Conservation (phyloP, 805 yeast species). For the Candida saitoana region DNA sequence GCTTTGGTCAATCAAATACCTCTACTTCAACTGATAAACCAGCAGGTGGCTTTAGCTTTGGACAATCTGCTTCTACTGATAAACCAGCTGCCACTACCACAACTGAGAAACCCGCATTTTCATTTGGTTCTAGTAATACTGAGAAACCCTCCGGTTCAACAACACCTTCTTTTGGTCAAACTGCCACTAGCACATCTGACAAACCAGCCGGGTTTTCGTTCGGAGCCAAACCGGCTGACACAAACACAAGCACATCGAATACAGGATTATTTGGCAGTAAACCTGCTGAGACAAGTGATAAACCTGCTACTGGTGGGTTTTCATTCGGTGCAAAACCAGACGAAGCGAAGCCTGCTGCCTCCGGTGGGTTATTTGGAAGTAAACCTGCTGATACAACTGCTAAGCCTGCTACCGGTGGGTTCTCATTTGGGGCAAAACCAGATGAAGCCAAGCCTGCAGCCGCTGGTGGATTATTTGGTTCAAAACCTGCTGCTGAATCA, state of each 20-base stretch:
- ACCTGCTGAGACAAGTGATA: constrained; percentile 5
- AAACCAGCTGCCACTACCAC: constrained; percentile 12
- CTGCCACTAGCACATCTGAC: constrained; percentile 1
- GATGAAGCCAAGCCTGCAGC: constrained; percentile 10
- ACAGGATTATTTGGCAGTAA: constrained; percentile 7
- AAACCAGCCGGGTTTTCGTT: constrained; percentile 12
- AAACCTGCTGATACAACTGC: constrained; percentile 8
- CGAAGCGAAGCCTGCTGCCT: constrained; percentile 7
- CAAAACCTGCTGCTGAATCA: background rate
- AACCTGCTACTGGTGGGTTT: constrained; percentile 15
- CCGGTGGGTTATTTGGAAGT: constrained; percentile 6
- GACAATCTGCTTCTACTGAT: constrained; percentile 7
- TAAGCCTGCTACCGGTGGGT: constrained; percentile 14
- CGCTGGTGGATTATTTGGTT: constrained; percentile 3
- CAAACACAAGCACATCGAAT: constrained; percentile 6
- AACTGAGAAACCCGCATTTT: constrained; percentile 13
- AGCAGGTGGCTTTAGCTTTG: constrained; percentile 13
- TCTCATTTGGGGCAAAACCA: constrained; percentile 17
- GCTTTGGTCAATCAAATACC: background rate
- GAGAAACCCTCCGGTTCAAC: constrained; percentile 3
- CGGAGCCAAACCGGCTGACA: constrained; percentile 13
- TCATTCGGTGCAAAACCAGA: constrained; percentile 17
- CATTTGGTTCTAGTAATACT: constrained; percentile 5
- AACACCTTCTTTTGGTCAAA: constrained; percentile 2
- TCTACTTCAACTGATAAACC: constrained; percentile 7